Conservation (phyloP, 345 rosid genomes). For the Citrus australasica region DNA sequence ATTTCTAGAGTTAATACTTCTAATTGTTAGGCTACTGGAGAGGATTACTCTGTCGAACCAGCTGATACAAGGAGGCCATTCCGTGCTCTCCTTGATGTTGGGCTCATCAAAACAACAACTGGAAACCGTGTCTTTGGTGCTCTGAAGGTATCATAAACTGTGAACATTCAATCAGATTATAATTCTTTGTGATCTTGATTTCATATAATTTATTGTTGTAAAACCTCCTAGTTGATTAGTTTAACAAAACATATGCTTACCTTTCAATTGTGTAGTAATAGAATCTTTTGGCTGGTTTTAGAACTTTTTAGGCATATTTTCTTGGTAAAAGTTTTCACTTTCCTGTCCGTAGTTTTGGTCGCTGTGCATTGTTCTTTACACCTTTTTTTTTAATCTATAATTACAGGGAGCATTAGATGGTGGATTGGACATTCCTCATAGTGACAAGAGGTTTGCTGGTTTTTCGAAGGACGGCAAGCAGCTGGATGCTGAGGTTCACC, state of each 20-base stretch:
- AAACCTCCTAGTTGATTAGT: neutral
- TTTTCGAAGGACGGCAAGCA: slow-evolving; percentile 64
- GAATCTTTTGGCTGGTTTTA: neutral
- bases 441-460: slow-evolving; percentile 89
- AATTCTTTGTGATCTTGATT: neutral
- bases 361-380: neutral
- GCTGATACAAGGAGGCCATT: slow-evolving; percentile 67
- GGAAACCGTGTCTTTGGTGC: slow-evolving; percentile 79
- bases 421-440: slow-evolving; percentile 88
- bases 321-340: neutral
- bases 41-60: slow-evolving; percentile 84
- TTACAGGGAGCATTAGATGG: slow-evolving; percentile 84
- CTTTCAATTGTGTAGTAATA: neutral
- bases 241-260: neutral
- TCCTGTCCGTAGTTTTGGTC: neutral
- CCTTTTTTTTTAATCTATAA: neutral
- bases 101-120: slow-evolving; percentile 65
- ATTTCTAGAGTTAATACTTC: neutral
- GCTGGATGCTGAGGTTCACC: slow-evolving; percentile 78
- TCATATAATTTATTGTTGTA: too few species aligned
- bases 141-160: slow-evolving; percentile 43
- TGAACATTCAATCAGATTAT: neutral
- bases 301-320: neutral
- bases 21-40: slow-evolving; percentile 66
- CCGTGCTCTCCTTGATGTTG: slow-evolving; percentile 87